Conservation (phyloP, 805 yeast species). For the Ogataea ganodermae region DNA sequence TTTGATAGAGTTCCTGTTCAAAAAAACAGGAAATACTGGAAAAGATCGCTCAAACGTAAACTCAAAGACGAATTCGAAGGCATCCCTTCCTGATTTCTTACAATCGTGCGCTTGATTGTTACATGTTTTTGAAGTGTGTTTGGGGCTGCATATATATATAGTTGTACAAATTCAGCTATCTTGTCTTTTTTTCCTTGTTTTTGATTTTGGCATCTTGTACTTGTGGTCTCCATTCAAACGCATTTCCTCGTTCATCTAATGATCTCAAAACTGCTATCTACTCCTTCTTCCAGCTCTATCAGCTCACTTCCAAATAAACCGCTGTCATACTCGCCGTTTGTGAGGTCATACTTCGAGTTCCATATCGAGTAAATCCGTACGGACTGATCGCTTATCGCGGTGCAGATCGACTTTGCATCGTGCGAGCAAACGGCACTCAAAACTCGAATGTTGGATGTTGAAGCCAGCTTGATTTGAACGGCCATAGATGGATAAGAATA, state of each 20-base stretch:
- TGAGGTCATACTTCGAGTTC: slow-evolving; percentile 47
- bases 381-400: slow-evolving; percentile 78
- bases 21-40: slow-evolving; percentile 68
- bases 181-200: slow-evolving; percentile 5
- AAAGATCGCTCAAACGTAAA: slow-evolving; percentile 52
- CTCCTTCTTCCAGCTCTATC: slow-evolving; percentile 61
- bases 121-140: slow-evolving; percentile 4
- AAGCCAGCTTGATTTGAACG: slow-evolving; percentile 48
- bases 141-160: slow-evolving; percentile 7
- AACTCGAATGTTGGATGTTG: slow-evolving; percentile 55
- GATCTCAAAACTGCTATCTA: slow-evolving; percentile 32
- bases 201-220: background rate
- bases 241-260: slow-evolving; percentile 26
- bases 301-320: slow-evolving; percentile 59
- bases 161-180: slow-evolving; percentile 9
- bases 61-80: slow-evolving; percentile 77
- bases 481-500: slow-evolving; percentile 69
- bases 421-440: slow-evolving; percentile 70
- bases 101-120: slow-evolving; percentile 1
- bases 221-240: background rate
- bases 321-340: slow-evolving; percentile 29
- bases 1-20: slow-evolving; percentile 68
- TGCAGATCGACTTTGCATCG: slow-evolving; percentile 60
- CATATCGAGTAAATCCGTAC: slow-evolving; percentile 75
- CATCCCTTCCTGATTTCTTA: slow-evolving; percentile 63